Base-by-base conservation (phyloP, 805 yeast genomes). In the Lachancea meyersii region DNA sequence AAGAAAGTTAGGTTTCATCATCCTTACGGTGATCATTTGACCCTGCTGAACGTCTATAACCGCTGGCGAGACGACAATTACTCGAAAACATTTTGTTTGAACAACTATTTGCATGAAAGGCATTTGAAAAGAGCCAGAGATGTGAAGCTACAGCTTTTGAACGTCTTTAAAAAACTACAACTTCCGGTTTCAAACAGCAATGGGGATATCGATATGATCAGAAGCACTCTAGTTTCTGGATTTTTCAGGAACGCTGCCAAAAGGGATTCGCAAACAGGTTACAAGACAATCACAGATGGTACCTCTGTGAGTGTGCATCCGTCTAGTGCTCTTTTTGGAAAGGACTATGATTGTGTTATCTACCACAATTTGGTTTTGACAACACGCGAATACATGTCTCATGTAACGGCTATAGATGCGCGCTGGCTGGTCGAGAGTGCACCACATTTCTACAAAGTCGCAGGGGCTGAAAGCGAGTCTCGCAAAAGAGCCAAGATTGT, bases 331-430 rank as follows among this genome's bases (percentile, higher is more conserved):
- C 60, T 91, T 16, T 77, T 73, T 55, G 74, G 72, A 28, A 68
- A 67, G 44, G 72, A 69, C 32, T 85, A 91, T 10, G 91, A 84
- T 46, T 86, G 86, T 64, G 82, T 88, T 35, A 61, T 91, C 7
- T 89, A 86, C 55, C 88, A 88, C 55, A 84, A 88, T 24, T 70
- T 88, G 41, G 75, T 88, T 23, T 70, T 87, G 50, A 91, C 98
- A 0, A 76, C 84, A 13, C 80, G 80, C 56, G 97, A 91, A 69
- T 93, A 85, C 57, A 87, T 91, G 96, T 84, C 93, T 43, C 87
- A 87, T 52, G 80, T 83, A 22, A 83, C 89, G 14, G 74, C 75
- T n/a, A 77, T 93, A 27, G 88, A 87, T 40, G 85, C 95, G 0
- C 72, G 71, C 48, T 86, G 96, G 96, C 67, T 91, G 24, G 65